Conservation (phyloP, 1,284 basidiomycete species). For the Inonotus hispidus region DNA sequence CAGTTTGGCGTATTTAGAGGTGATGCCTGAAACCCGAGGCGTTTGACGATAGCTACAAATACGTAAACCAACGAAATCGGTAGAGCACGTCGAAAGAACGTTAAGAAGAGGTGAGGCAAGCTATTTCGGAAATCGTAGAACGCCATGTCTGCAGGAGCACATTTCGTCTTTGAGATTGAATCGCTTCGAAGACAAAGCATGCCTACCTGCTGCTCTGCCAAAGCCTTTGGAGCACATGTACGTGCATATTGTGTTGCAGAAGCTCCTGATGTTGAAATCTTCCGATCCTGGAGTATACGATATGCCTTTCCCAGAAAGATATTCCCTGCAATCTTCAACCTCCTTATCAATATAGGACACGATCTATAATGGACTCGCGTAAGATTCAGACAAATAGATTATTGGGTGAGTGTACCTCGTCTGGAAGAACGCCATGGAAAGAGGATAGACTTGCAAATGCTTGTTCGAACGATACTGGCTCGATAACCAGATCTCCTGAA, state of each 20-base stretch:
- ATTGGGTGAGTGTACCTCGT: conserved; percentile 32
- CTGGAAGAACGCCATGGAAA: conserved; percentile 44
- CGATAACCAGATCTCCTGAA: conserved; percentile 16
- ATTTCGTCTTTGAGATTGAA: conserved; percentile 8
- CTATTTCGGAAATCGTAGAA: conserved; percentile 44
- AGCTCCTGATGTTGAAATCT: conserved; percentile 24
- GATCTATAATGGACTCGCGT: conserved; percentile 27
- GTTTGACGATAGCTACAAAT: conserved; percentile 48
- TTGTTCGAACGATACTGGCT: conserved; percentile 36
- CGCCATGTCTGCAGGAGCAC: conserved; percentile 21
- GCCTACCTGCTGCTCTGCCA: conserved; percentile 32
- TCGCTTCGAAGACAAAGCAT: conserved; percentile 16
- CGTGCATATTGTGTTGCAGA: conserved; percentile 39
- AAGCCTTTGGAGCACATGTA: conserved; percentile 45
- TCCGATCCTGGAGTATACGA: conserved; percentile 25
- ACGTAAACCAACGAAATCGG: conserved; percentile 58
- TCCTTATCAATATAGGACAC: conserved; percentile 36
- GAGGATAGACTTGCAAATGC: conserved; percentile 48
- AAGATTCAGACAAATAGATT: not conserved
- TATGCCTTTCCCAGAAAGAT: conserved; percentile 28
- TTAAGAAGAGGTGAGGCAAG: conserved; percentile 57
- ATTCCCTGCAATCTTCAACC: conserved; percentile 35
- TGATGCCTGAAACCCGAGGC: conserved; percentile 45
- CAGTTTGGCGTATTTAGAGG: conserved; percentile 51
- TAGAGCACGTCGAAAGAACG: conserved; percentile 41